These are phyloP conservation scores for Kazachstania kunashirensis DNA, from an alignment of 805 yeast species.

Conservation along the genomic window DNA sequence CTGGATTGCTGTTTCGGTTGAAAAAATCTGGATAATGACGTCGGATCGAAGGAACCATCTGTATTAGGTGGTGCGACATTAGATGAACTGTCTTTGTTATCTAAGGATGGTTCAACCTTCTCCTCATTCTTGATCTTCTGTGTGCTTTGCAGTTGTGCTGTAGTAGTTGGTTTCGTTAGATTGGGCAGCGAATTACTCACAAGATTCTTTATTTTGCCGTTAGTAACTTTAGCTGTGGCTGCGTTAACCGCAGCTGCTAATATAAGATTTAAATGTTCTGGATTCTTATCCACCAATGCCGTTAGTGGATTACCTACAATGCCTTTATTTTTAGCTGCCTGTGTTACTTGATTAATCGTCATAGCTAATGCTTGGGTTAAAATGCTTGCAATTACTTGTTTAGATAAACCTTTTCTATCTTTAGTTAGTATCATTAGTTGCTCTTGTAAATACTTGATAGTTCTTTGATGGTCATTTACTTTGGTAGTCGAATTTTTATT, in stretches of 20 bases:
- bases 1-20: constrained; percentile 26
- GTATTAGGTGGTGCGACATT: neutral
- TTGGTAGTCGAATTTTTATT: constrained; percentile 11
- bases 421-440: constrained; percentile 74
- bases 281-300: constrained; percentile 70
- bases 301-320: constrained; percentile 70
- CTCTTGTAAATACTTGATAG: constrained; percentile 75
- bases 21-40: constrained; percentile 29
- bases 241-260: constrained; percentile 74
- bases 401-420: constrained; percentile 64
- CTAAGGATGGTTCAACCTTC: neutral
- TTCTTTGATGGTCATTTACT: constrained; percentile 37
- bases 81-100: neutral
- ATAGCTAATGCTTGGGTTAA: constrained; percentile 87
- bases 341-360: constrained; percentile 83
- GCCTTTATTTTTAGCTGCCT: constrained; percentile 78
- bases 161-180: neutral
- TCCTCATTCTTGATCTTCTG: neutral
- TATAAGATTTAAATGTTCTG: constrained; percentile 69
- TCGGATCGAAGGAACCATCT: constrained; percentile 25
- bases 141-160: neutral
- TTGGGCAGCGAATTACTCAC: constrained; percentile 24
- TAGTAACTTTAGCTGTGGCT: constrained; percentile 54
- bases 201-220: constrained; percentile 41
- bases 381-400: constrained; percentile 73